Percentiles rank a stretch among this genome's conserved stretches.
Conservation (phyloP, 2,329 filamentous ascomycete genomes). For the Seiridium cupressi region DNA sequence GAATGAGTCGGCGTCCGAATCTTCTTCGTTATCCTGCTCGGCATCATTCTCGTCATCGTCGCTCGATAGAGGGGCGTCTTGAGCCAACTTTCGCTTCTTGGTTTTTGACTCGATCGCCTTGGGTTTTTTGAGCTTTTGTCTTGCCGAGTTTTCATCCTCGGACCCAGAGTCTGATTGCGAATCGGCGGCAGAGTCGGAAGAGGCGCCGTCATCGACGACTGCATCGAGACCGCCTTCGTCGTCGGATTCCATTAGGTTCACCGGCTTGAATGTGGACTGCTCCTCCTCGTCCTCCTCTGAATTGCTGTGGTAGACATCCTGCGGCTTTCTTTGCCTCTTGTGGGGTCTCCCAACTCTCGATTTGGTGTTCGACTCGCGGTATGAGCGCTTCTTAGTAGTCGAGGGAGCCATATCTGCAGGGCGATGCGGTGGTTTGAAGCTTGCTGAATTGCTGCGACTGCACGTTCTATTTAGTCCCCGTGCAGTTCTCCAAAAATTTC, state of each 20-base stretch:
- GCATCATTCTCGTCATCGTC: conserved; percentile 16
- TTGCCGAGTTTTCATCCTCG: conserved; percentile 26
- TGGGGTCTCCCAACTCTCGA: conserved; percentile 37
- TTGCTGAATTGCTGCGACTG: background rate
- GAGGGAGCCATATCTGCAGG: conserved; percentile 1
- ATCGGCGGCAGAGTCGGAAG: conserved; percentile 19
- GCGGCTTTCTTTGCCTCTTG: conserved; percentile 48
- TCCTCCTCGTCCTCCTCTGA: conserved; percentile 38
- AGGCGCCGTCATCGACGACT: conserved; percentile 46
- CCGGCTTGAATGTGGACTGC: conserved; percentile 42
- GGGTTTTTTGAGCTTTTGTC: conserved; percentile 23
- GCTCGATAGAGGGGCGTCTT: conserved; percentile 20
- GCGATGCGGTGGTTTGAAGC: background rate
- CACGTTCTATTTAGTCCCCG: too few species aligned
- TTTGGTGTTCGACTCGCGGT: conserved; percentile 15
- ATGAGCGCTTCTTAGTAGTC: conserved; percentile 25
- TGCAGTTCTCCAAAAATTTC: conserved; percentile 3
- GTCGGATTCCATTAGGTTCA: conserved; percentile 56
- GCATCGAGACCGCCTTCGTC: conserved; percentile 55
- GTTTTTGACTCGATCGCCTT: conserved; percentile 15
- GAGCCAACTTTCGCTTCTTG: conserved; percentile 10
- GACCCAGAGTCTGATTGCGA: conserved; percentile 29
- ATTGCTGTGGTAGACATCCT: conserved; percentile 51
- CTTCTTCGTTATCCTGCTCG: conserved; percentile 26
- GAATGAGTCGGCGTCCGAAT: conserved; percentile 29